Evolutionary conservation across 306 rosid species (phyloP).

Genomic region (Fagus sylvatica): DNA sequence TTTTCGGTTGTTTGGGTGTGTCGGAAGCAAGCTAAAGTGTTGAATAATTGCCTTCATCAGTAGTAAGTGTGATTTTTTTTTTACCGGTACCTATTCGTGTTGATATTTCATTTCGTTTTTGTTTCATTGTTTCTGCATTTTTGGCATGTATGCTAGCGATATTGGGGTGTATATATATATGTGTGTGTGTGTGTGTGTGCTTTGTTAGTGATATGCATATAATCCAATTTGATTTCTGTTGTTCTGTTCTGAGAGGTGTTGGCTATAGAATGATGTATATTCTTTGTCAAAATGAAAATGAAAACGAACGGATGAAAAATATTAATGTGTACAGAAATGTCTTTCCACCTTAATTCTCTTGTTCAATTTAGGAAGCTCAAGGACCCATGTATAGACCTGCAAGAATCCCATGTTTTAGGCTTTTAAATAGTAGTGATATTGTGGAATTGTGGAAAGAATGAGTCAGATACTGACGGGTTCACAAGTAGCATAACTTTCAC

Average conservation of each 20-base stretch:
- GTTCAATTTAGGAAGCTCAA: background rate
- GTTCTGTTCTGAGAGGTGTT: background rate
- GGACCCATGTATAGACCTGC: background rate
- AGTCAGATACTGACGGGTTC: background rate
- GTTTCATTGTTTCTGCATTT: background rate
- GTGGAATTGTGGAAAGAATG: background rate
- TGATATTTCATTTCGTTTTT: background rate
- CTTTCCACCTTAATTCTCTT: background rate
- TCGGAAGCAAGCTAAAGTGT: slow-evolving; percentile 71
- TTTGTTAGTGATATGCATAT: background rate
- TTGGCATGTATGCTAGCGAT: background rate
- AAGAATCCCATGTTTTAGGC: background rate
- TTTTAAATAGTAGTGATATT: background rate
- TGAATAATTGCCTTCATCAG: slow-evolving; percentile 84
- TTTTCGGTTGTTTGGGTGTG: slow-evolving; percentile 83
- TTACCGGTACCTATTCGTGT: background rate
- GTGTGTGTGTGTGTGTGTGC: background rate
- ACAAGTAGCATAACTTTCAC: background rate
- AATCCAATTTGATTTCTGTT: background rate
- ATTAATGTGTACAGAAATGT: background rate
- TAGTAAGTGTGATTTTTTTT: slow-evolving; percentile 47
- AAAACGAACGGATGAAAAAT: background rate
- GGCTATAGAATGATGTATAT: background rate
- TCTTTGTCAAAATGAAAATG: background rate
- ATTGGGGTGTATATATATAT: background rate